These are phyloP conservation scores for Pterulicium gracile DNA, from an alignment of 1,284 basidiomycete species.

Conservation along the genomic window DNA sequence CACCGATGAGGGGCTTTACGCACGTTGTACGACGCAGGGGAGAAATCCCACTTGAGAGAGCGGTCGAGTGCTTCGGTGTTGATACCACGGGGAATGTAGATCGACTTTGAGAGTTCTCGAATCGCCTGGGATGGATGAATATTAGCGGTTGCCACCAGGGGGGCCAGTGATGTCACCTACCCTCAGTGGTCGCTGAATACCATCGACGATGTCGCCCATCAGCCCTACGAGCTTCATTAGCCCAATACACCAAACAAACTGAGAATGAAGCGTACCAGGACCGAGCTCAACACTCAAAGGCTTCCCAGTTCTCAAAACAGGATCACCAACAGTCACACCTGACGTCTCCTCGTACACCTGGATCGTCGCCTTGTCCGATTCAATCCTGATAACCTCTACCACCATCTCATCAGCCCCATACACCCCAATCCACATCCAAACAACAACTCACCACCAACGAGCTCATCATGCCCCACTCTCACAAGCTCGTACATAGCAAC, in stretches of 20 bases:
- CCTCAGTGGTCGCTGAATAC: conserved; percentile 86
- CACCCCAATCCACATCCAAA: conserved; percentile 93
- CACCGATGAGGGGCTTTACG: conserved; percentile 8
- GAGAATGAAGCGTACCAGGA: conserved; percentile 49
- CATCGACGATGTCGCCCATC: conserved; percentile 98
- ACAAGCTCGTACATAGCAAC: conserved; percentile 97
- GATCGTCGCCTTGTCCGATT: conserved; percentile 94
- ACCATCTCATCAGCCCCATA: conserved; percentile 74
- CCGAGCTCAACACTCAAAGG: conserved; percentile 96
- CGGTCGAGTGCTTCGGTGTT: conserved; percentile 95
- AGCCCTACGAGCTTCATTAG: conserved; percentile 43
- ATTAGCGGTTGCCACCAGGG: conserved; percentile 10
- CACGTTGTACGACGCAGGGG: conserved; percentile 74
- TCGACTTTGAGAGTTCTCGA: conserved; percentile 92
- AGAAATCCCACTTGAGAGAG: conserved; percentile 91
- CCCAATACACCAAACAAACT: background rate
- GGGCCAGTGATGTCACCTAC: conserved; percentile 30
- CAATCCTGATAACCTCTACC: conserved; percentile 94
- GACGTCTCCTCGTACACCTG: conserved; percentile 99
- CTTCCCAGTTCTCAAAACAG: conserved; percentile 94
- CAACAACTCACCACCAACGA: conserved; percentile 83
- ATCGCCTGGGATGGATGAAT: conserved; percentile 54
- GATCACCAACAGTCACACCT: conserved; percentile 96
- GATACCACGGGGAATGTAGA: conserved; percentile 98
- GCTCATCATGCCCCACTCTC: conserved; percentile 92